Conservation (phyloP, 257 asterid species). For the Buddleja alternifolia region DNA sequence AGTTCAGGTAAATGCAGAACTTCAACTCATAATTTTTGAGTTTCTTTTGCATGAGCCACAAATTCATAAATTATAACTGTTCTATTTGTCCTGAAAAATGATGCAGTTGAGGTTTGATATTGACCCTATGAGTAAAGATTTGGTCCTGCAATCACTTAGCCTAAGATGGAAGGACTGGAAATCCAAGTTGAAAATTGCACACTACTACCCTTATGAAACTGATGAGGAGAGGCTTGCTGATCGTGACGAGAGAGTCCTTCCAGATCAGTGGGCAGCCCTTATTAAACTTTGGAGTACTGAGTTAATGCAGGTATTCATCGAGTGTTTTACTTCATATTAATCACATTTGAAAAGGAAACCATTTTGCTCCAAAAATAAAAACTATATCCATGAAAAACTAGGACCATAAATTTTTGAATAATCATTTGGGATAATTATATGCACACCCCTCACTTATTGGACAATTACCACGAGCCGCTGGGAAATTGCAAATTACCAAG, state of each 20-base stretch:
- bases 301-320: constrained; percentile 34
- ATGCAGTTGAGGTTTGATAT: constrained; percentile 41
- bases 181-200: constrained; percentile 36
- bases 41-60: neutral
- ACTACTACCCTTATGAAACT: constrained; percentile 37
- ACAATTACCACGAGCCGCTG: too few species aligned
- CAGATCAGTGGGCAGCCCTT: constrained; percentile 50
- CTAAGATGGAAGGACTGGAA: constrained; percentile 46
- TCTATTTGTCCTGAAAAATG: neutral
- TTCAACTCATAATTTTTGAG: neutral
- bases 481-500: too few species aligned
- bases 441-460: too few species aligned
- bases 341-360: neutral
- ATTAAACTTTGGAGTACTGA: constrained; percentile 46
- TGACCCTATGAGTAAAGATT: constrained; percentile 35
- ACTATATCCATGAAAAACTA: neutral
- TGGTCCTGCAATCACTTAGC: constrained; percentile 40
- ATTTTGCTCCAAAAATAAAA: neutral
- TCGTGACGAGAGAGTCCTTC: constrained; percentile 48
- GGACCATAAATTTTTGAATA: neutral
- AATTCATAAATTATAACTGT: neutral
- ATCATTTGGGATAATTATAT: too few species aligned
- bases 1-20: constrained; percentile 37
- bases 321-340: constrained; percentile 4
- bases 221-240: constrained; percentile 48